Evolutionary conservation across 139 green algal genomes (phyloP).

Genomic region (Desmodesmus armatus): DNA sequence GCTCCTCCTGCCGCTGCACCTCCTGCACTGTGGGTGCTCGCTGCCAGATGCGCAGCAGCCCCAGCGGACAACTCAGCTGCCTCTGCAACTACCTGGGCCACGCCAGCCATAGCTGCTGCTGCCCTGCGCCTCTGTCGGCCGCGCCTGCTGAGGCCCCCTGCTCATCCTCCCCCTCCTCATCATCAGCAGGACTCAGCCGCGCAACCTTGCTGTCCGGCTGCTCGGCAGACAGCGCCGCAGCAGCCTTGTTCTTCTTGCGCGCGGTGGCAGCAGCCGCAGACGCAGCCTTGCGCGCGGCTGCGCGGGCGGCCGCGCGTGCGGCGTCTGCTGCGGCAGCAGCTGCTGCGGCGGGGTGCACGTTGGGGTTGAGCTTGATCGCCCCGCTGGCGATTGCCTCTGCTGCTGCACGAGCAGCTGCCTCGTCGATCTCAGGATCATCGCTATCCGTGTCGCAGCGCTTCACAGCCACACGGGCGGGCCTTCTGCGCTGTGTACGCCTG

Average conservation of each 20-base stretch:
- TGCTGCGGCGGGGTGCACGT: constrained; percentile 39
- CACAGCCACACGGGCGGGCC: no score
- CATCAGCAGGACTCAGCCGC: background rate
- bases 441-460: background rate
- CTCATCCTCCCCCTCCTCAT: background rate
- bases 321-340: constrained; percentile 39
- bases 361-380: constrained; percentile 36
- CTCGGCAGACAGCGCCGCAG: background rate
- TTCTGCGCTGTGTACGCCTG: background rate
- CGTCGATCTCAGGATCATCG: constrained; percentile 14
- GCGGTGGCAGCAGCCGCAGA: constrained; percentile 10
- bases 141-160: no score
- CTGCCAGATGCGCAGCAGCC: background rate
- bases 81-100: background rate
- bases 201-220: background rate
- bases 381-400: constrained; percentile 25
- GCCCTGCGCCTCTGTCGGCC: background rate
- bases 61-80: background rate
- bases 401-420: constrained; percentile 24
- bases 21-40: background rate
- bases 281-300: constrained; percentile 26
- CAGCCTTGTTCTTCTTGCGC: constrained; percentile 31
- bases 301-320: constrained; percentile 5
- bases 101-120: background rate
- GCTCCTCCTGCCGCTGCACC: no score